Base-by-base conservation (phyloP, 352 stramenopile species). In the Phytopythium delawarense region DNA sequence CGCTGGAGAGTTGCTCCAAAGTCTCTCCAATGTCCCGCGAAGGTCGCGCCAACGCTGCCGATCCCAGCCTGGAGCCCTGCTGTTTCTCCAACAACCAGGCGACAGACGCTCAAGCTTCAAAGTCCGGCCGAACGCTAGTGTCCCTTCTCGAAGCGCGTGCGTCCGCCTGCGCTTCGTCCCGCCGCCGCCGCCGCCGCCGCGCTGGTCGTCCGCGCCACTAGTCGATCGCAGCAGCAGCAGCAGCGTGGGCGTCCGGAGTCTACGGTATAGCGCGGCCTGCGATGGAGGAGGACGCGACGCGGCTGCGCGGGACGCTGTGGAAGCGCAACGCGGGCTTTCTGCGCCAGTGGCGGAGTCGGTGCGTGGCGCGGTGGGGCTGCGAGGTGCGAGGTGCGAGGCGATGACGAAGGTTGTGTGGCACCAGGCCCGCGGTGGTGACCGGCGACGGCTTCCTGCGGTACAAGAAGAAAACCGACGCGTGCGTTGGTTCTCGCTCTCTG, bases 281-380 rank as follows among this genome's bases (percentile, higher is more conserved):
- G 23, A 61, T 61, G 55, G 15, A 39, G 55, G 15, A 45, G 25
- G 39, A 35, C 23, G 59, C 64, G 34, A 58, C 73, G 63, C 75
- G 72, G 30, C 62, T 82, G 9, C 59, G 74, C 34, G 75, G 77
- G 45, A 86, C 68, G 57, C 70, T 92, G 42, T 79, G 74, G 69
- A 92, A 89, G 79, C 74, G 72, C 59, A 89, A 88, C 64, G 67
- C 64, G 21, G 83, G 80, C 21, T 82, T 92, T 64, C 51, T 92
- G 64, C 79, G 80, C n/a, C 67, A 68, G 34, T 92, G 83, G 80
- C 69, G 74, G 18, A 74, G 59, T 69, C 79, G 79, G 80, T 89
- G 67, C 37, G 69, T 28, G 5, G 11, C 11, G 15, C 4, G 6
- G 16, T 25, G 16, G n/a, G 2, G 7, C 6, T 16, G 5, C 8